Base-by-base conservation (phyloP, 768 basidiomycete genomes). In the Lactarius indigo region DNA sequence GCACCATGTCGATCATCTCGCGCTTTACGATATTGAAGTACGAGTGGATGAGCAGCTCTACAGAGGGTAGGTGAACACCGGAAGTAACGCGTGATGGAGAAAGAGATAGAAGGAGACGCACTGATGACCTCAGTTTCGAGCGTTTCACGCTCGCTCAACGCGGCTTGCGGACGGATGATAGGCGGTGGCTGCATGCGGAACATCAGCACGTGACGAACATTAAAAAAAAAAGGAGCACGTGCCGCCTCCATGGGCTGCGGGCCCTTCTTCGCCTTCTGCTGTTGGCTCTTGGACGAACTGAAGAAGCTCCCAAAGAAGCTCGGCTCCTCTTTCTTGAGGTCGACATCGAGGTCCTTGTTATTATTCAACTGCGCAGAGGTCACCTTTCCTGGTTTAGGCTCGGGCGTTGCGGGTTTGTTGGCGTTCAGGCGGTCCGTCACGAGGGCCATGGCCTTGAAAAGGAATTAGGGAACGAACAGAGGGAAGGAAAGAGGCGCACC, bases 71-170 rank as follows among this genome's bases (percentile, higher is more conserved):
- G 28, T 23, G 50, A 68, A 63, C n/a, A 60, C 60, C 5, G 23
- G 17, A 23, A 23, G 13, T 52, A 52, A n/a, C 20, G n/a, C 10
- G n/a, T 5, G 3, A 12, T 13, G 23, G 2, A 26, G 57, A 30
- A n/a, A 33, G 26, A 13, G 8, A 41, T 59, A 18, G 64, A 30
- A 20, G 23, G n/a, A 5, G 18, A 86, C 93, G 76, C 72, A 96
- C 95, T 99, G 88, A 98, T 98, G 70, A 99, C 95, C 74, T 99
- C 97, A 0, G 96, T 98, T 78, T 99, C 97, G 90, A 98, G 92
- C 35, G 90, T 89, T 81, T 99, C 97, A 61, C 97, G 84, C 70
- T 99, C 97, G 75, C 84, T 97, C 72, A 98, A 79, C 15, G 93
- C 92, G 13, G 88, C 87, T 72, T 96, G 93, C 2, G 97, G 96